These are phyloP conservation scores for Hypomontagnella monticulosa DNA, from an alignment of 495 filamentous ascomycete genomes.

Conservation along the genomic window DNA sequence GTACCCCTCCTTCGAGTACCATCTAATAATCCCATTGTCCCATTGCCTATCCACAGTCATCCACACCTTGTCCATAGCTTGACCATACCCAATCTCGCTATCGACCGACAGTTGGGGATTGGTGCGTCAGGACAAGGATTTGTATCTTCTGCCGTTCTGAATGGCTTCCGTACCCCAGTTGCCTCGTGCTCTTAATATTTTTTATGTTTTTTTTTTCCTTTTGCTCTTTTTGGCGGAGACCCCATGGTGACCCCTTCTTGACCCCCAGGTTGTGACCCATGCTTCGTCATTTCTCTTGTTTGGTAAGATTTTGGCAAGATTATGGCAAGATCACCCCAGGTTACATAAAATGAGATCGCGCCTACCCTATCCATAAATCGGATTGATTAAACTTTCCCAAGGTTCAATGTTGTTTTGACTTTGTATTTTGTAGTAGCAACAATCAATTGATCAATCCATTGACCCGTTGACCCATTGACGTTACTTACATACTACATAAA, in stretches of 20 bases:
- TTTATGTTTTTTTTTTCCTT: too few relatives aligned
- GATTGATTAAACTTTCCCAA: slow-evolving; percentile 1
- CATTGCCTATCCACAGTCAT: not conserved
- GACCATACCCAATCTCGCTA: slow-evolving; percentile 7
- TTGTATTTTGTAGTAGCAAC: too few relatives aligned
- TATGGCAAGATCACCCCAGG: slow-evolving; percentile 2
- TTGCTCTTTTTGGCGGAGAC: not conserved
- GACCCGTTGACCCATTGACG: too few relatives aligned
- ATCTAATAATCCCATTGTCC: slow-evolving; percentile 12
- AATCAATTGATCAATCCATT: too few relatives aligned
- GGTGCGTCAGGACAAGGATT: slow-evolving; percentile 9
- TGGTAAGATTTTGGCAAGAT: too few relatives aligned
- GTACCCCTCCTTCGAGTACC: slow-evolving; percentile 25
- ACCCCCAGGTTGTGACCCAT: too few relatives aligned
- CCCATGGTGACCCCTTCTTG: too few relatives aligned
- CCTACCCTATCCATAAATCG: not conserved
- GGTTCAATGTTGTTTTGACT: too few relatives aligned
- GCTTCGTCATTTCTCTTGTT: slow-evolving; percentile 12
- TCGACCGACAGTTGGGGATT: not conserved
- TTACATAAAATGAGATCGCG: slow-evolving; percentile 10
- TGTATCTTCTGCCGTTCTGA: not conserved
- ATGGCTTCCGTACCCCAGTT: slow-evolving; percentile 11
- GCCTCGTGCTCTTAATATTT: slow-evolving; percentile 10
- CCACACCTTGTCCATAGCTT: too few relatives aligned
- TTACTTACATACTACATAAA: too few relatives aligned